phyloP scores from a whole-genome alignment of 169 alveolate genomes.

The Cryptosporidium muris region DNA sequence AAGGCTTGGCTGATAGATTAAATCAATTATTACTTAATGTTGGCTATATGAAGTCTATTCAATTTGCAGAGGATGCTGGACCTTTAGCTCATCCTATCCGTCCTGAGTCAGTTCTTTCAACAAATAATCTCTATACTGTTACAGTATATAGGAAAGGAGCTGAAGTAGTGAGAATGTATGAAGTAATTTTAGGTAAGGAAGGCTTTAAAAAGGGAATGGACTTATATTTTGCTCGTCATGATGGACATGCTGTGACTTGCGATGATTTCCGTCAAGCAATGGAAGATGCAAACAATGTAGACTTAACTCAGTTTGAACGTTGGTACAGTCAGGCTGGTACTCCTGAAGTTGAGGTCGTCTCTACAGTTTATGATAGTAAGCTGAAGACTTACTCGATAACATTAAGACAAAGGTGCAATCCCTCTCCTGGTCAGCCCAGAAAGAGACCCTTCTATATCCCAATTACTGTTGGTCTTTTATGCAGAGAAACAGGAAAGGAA shows the following conservation, averaged over 20 bases:
- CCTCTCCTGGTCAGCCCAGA: slow-evolving; percentile 86
- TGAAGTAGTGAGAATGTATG: slow-evolving; percentile 93
- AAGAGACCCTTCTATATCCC: slow-evolving; percentile 89
- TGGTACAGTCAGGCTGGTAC: slow-evolving; percentile 90
- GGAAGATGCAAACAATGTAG: slow-evolving; percentile 86
- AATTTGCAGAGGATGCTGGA: slow-evolving; percentile 89
- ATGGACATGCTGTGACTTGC: slow-evolving; percentile 91
- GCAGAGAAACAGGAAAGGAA: slow-evolving; percentile 79
- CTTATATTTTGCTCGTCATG: slow-evolving; percentile 88
- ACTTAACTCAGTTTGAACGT: slow-evolving; percentile 86
- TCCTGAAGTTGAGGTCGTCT: slow-evolving; percentile 74
- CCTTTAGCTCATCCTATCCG: slow-evolving; percentile 94
- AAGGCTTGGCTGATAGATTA: slow-evolving; percentile 80
- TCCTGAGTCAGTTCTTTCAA: slow-evolving; percentile 89
- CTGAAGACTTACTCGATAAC: slow-evolving; percentile 76
- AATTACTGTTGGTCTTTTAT: slow-evolving; percentile 83
- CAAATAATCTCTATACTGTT: slow-evolving; percentile 91
- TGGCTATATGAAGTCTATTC: slow-evolving; percentile 80
- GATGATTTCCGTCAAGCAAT: slow-evolving; percentile 92
- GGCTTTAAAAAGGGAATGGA: slow-evolving; percentile 92
- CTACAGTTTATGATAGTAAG: slow-evolving; percentile 54
- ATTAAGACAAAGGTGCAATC: slow-evolving; percentile 84
- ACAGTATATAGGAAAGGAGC: slow-evolving; percentile 94
- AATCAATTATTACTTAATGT: slow-evolving; percentile 87
- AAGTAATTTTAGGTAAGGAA: slow-evolving; percentile 88